Percentiles rank a stretch among this genome's conserved stretches.
These are phyloP conservation scores for Lagenidium sp. DNA, from an alignment of 352 stramenopile species.

Conservation along the genomic window DNA sequence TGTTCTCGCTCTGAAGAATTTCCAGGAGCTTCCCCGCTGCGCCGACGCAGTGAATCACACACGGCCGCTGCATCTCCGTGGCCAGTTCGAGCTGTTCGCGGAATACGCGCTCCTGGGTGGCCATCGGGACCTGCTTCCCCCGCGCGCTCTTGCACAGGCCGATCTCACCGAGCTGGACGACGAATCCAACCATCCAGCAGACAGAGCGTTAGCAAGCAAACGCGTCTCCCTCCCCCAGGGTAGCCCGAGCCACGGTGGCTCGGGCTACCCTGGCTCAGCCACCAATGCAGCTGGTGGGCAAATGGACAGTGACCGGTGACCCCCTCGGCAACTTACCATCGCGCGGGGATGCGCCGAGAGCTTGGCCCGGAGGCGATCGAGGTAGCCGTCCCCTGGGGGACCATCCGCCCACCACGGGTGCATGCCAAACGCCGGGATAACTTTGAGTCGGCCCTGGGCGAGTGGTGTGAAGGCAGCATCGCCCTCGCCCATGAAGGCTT, in stretches of 20 bases:
- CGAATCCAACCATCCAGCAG: too few relatives aligned
- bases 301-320: too few relatives aligned
- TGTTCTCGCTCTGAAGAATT: slow-evolving; percentile 21
- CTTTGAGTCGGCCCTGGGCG: slow-evolving; percentile 4
- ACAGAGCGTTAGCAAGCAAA: not conserved
- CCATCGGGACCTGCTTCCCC: slow-evolving; percentile 29
- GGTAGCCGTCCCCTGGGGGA: too few relatives aligned
- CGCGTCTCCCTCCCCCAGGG: not conserved
- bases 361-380: slow-evolving; percentile 22
- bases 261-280: too few relatives aligned
- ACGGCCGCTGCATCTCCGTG: slow-evolving; percentile 31
- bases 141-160: slow-evolving; percentile 62
- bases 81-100: slow-evolving; percentile 41
- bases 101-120: slow-evolving; percentile 40
- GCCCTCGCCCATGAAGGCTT: slow-evolving; percentile 15
- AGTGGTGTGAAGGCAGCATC: not conserved
- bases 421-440: slow-evolving; percentile 55
- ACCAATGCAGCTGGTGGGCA: too few relatives aligned
- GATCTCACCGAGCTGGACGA: slow-evolving; percentile 61
- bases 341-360: slow-evolving; percentile 32
- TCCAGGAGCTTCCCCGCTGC: slow-evolving; percentile 60
- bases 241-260: too few relatives aligned
- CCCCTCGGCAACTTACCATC: slow-evolving; percentile 23
- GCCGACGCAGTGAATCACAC: slow-evolving; percentile 70
- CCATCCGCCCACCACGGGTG: slow-evolving; percentile 77